These are phyloP conservation scores for Paraphaeosphaeria sporulosa DNA, from an alignment of 2,329 filamentous ascomycete species.

Conservation along the genomic window DNA sequence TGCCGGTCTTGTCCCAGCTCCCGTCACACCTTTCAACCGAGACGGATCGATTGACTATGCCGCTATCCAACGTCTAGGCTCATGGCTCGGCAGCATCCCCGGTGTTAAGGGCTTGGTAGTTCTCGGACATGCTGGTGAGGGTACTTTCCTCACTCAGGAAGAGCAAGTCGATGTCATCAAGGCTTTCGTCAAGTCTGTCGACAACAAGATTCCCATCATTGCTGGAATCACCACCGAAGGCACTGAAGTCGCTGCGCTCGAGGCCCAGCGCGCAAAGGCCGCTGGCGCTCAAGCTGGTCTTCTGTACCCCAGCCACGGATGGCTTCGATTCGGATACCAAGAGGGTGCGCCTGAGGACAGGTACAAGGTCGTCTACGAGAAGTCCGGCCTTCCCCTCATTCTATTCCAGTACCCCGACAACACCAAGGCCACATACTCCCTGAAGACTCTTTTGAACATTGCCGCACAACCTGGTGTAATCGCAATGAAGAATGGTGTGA, in stretches of 20 bases:
- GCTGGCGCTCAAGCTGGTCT: conserved; percentile 61
- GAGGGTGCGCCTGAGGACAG: conserved; percentile 61
- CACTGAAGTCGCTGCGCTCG: conserved; percentile 61
- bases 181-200: conserved; percentile 61
- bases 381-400: conserved; percentile 59
- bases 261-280: conserved; percentile 60
- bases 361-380: conserved; percentile 60
- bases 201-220: conserved; percentile 61
- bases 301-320: conserved; percentile 62
- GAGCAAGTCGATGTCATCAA: conserved; percentile 61
- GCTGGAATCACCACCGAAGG: conserved; percentile 63
- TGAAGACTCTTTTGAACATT: conserved; percentile 63
- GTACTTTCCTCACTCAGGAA: conserved; percentile 61
- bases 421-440: conserved; percentile 61
- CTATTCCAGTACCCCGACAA: conserved; percentile 64
- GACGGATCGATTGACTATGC: conserved; percentile 60
- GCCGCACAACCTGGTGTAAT: conserved; percentile 61
- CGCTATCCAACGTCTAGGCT: conserved; percentile 61
- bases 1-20: conserved; percentile 59
- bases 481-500: conserved; percentile 65
- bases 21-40: conserved; percentile 60
- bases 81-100: conserved; percentile 61
- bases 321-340: conserved; percentile 64
- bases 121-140: conserved; percentile 63
- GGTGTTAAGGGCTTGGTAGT: conserved; percentile 63